Base-by-base conservation (phyloP, 768 basidiomycete species). In the Exidia glandulosa region DNA sequence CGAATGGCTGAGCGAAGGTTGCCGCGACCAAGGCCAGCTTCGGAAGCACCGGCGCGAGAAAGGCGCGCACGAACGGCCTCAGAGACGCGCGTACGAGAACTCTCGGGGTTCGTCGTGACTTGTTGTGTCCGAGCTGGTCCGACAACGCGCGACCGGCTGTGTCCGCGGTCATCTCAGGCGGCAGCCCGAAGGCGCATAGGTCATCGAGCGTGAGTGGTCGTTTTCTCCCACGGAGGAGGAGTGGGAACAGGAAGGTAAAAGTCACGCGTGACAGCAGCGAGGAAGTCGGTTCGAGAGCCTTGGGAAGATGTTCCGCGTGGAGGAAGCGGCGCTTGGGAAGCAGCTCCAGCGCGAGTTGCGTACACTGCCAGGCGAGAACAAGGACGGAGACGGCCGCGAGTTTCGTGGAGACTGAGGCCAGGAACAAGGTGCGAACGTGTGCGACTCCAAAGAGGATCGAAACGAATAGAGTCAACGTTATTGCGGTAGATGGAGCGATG, bases 1-100 rank as follows among this genome's bases (percentile, higher is more conserved):
- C 32, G 25, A 57, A 57, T 16, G 60, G 60, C 27, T 61, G 60
- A n/a, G 56, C 60, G 34, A 61, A 61, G 3, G 60, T 61, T 3
- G 60, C 55, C 3, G 30, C 23, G n/a, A 61, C 19, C 3, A 57
- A 41, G 30, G 31, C 41, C 56, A 61, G 25, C n/a, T 56, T 56
- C 3, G 60, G 60, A 5, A 60, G 16, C 6, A 60, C 31, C 36
- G 50, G 50, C 30, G 50, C 50, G 25, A 54, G 30, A 27, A 54
- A 31, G 6, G 50, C 50, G 48, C 48, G 32, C 6, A 32, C 19
- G 25, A 52, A 55, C 23, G 59, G 19, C 36, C 48, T 50, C 13
- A 32, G 59, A 29, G 59, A 59, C 34, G 48, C 52, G 27, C 37
- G 52, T n/a, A 52, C 36, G n/a, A 52, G 59, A 12, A 32, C 47